phyloP scores from a whole-genome alignment of 1,284 basidiomycete species.

The Vanrija sp. region DNA sequence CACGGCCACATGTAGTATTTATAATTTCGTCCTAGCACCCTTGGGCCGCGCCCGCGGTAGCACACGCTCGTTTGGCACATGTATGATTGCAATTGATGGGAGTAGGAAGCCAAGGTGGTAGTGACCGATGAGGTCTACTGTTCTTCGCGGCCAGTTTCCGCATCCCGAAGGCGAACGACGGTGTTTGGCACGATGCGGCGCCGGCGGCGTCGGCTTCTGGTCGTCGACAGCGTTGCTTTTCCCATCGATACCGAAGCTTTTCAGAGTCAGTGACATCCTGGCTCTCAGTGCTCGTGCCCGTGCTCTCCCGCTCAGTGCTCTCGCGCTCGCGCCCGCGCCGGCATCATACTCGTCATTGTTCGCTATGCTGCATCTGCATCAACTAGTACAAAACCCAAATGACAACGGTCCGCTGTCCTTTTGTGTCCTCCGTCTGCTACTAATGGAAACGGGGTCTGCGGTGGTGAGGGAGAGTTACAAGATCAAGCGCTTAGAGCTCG shows the following conservation, averaged over 20 bases:
- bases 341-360: not conserved
- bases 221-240: too few species aligned
- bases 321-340: too few species aligned
- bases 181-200: too few species aligned
- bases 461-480: too few species aligned
- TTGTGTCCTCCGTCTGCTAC: not conserved
- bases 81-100: not conserved
- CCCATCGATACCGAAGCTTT: too few species aligned
- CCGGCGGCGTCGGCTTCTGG: too few species aligned
- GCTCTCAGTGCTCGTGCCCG: too few species aligned
- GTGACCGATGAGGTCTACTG: not conserved
- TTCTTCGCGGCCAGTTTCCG: too few species aligned
- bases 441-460: too few species aligned
- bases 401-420: not conserved
- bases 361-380: not conserved
- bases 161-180: too few species aligned
- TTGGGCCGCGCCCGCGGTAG: not conserved
- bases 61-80: not conserved
- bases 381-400: not conserved
- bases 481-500: constrained; percentile 32
- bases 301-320: too few species aligned
- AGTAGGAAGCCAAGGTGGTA: not conserved
- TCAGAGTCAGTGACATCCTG: too few species aligned
- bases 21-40: not conserved
- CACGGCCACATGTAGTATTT: not conserved